phyloP scores from a whole-genome alignment of 2,329 filamentous ascomycete genomes.

The Xylaria multiplex region DNA sequence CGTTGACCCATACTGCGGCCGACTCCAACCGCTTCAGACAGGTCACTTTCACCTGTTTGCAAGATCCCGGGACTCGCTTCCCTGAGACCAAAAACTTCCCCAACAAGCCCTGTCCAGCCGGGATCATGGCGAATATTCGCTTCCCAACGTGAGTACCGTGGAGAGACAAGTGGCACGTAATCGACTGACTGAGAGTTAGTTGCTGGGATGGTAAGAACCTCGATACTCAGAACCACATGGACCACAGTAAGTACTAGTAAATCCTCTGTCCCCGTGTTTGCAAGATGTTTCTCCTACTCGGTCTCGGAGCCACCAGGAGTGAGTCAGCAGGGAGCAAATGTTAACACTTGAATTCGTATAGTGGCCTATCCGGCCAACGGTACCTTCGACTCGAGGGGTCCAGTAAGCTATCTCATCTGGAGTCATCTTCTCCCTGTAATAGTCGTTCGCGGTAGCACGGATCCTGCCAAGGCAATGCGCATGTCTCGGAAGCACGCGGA shows the following conservation, averaged over 20 bases:
- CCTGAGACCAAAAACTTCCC: conserved; percentile 54
- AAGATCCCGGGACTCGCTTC: conserved; percentile 51
- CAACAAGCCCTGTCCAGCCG: conserved; percentile 49
- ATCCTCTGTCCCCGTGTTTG: neutral
- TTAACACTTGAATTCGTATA: neutral
- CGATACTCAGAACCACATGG: conserved; percentile 55
- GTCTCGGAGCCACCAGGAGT: too few species aligned
- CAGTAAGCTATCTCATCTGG: conserved; percentile 11
- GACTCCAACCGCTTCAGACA: conserved; percentile 53
- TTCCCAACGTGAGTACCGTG: conserved; percentile 61
- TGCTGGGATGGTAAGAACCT: conserved; percentile 60
- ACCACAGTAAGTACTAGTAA: conserved; percentile 44
- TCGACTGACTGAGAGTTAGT: conserved; percentile 39
- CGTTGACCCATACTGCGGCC: conserved; percentile 48
- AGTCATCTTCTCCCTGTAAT: too few species aligned
- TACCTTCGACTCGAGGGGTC: conserved; percentile 49
- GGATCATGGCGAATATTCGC: conserved; percentile 54
- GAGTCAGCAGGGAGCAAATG: neutral
- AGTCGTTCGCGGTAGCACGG: too few species aligned
- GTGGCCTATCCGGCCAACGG: conserved; percentile 54
- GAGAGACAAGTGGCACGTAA: conserved; percentile 23
- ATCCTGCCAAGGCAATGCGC: too few species aligned
- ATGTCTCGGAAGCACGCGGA: too few species aligned
- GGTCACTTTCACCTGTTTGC: conserved; percentile 57
- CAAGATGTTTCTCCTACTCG: neutral